Evolutionary conservation across 768 basidiomycete genomes (phyloP).

Genomic region (Leucocoprinus sp.): DNA sequence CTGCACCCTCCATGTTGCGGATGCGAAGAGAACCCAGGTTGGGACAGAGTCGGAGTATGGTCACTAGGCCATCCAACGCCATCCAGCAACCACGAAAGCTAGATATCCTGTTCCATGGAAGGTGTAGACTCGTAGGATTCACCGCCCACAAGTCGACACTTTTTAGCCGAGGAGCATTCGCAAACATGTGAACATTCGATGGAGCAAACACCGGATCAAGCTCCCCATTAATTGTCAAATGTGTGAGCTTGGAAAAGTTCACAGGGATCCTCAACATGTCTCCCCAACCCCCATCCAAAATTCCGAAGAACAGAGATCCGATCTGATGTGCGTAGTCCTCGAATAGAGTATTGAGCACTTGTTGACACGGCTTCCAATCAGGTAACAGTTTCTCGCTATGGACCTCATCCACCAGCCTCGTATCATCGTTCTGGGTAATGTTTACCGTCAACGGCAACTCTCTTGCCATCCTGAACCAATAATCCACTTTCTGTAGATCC

Average conservation of each 20-base stretch:
- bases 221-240: slow-evolving; percentile 8
- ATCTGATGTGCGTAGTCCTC: slow-evolving; percentile 1
- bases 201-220: slow-evolving; percentile 9
- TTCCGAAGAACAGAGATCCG: slow-evolving; percentile 9
- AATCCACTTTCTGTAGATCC: slow-evolving; percentile 5
- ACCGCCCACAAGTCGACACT: slow-evolving; percentile 10
- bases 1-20: slow-evolving; percentile 1
- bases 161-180: slow-evolving; percentile 2
- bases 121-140: slow-evolving; percentile 3
- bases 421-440: slow-evolving; percentile 9
- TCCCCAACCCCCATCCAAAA: slow-evolving; percentile 11
- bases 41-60: slow-evolving; percentile 3
- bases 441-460: slow-evolving; percentile 6
- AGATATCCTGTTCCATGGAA: slow-evolving; percentile 4
- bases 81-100: slow-evolving; percentile 7
- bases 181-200: slow-evolving; percentile 5
- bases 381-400: slow-evolving; percentile 11
- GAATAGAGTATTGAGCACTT: slow-evolving; percentile 6
- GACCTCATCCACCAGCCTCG: slow-evolving; percentile 9
- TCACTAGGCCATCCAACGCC: slow-evolving; percentile 1
- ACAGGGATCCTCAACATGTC: slow-evolving; percentile 8
- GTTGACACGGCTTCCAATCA: slow-evolving; percentile 10
- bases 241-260: slow-evolving; percentile 3
- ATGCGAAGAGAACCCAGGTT: slow-evolving; percentile 3
- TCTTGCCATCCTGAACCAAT: slow-evolving; percentile 11